phyloP scores from a whole-genome alignment of 164 flowering plant species.

The Nymphaea colorata region DNA sequence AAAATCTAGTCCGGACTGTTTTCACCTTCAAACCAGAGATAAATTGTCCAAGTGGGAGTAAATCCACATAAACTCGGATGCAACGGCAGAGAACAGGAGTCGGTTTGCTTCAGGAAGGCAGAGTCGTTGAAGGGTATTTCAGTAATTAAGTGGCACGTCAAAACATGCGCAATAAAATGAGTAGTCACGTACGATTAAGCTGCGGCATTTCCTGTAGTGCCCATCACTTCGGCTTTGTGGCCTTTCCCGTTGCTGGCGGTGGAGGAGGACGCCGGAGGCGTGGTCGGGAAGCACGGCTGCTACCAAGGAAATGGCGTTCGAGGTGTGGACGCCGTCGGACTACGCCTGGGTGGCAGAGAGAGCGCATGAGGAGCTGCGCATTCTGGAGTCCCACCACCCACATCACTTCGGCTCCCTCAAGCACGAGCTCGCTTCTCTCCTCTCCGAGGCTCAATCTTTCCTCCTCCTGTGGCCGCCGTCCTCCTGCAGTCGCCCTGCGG shows the following conservation, averaged over 20 bases:
- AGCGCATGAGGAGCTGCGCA: conserved; percentile 8
- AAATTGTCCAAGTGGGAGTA: too few species aligned
- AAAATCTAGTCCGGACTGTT: too few species aligned
- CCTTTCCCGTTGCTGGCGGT: not conserved
- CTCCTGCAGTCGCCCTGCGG: not conserved
- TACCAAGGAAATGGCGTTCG: not conserved
- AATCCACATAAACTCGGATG: too few species aligned
- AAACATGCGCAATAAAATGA: not conserved
- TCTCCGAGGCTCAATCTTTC: conserved; percentile 2
- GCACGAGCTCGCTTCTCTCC: conserved; percentile 5
- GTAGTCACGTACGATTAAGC: not conserved
- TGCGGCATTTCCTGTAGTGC: not conserved
- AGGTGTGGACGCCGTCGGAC: not conserved
- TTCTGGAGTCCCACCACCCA: conserved; percentile 8
- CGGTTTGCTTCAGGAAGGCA: too few species aligned
- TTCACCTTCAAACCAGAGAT: too few species aligned
- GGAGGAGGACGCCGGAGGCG: not conserved
- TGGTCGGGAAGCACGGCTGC: not conserved
- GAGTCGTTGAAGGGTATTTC: not conserved
- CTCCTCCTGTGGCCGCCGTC: not conserved
- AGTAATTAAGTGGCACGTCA: not conserved
- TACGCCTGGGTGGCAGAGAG: conserved; percentile 6
- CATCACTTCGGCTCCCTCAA: conserved; percentile 11
- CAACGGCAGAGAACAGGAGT: too few species aligned
- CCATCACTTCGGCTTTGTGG: not conserved